A percentile compares a stretch with the other conserved stretches of the same genome.
phyloP scores from a whole-genome alignment of 2,329 filamentous ascomycete genomes.

The Akanthomyces dipterigenus region DNA sequence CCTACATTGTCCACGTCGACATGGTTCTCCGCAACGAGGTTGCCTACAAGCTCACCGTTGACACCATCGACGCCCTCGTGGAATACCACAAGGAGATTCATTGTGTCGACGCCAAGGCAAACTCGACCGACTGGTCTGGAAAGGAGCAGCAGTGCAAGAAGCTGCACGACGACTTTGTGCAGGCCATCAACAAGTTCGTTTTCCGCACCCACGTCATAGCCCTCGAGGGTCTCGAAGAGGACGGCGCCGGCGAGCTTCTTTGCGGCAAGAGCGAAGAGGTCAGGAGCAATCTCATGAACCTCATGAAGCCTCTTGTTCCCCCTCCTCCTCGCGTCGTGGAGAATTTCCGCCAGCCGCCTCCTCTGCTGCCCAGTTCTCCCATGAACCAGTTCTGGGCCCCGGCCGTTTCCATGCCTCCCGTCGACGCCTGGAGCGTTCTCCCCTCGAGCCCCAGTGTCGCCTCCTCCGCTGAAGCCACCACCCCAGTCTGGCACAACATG shows the following conservation, averaged over 20 bases:
- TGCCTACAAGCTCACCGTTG: conserved; percentile 92
- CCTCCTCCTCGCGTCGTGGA: conserved; percentile 84
- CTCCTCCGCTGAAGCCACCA: conserved; percentile 63
- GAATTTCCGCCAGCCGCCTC: conserved; percentile 76
- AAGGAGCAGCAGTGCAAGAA: conserved; percentile 97
- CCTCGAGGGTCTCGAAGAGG: conserved; percentile 92
- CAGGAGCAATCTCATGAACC: conserved; percentile 73
- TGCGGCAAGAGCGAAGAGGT: conserved; percentile 89
- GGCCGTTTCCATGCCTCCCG: conserved; percentile 57
- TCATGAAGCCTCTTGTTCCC: conserved; percentile 83
- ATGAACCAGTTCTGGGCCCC: conserved; percentile 71
- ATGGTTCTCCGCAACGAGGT: conserved; percentile 98
- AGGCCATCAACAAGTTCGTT: conserved; percentile 95
- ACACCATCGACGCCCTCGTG: conserved; percentile 87
- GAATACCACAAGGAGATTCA: conserved; percentile 96
- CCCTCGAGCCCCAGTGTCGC: conserved; percentile 81
- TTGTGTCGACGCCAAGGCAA: conserved; percentile 82
- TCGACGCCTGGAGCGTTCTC: conserved; percentile 86
- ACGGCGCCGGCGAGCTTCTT: conserved; percentile 88
- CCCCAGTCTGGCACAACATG: conserved; percentile 74
- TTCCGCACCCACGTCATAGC: conserved; percentile 84
- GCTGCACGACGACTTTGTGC: conserved; percentile 91
- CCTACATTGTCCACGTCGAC: conserved; percentile 97
- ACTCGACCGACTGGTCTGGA: conserved; percentile 90
- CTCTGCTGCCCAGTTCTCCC: conserved; percentile 77